A percentile compares a stretch with the other conserved stretches of the same genome.
These are phyloP conservation scores for Diddensiella santjacobensis DNA, from an alignment of 805 yeast genomes.

Conservation along the genomic window DNA sequence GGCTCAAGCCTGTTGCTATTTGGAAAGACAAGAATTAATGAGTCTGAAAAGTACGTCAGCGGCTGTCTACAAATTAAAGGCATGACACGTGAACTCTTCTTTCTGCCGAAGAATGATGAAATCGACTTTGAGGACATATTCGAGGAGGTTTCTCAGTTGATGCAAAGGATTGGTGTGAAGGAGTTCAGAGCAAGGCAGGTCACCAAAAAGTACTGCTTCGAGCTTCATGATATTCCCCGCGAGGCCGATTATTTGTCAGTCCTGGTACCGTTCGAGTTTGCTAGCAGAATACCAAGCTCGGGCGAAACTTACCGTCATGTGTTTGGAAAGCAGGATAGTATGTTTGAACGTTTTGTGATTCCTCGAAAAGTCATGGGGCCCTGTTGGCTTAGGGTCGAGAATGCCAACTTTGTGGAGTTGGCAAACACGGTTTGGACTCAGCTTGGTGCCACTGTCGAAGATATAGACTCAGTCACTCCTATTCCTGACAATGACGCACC, in stretches of 20 bases:
- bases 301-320: constrained; percentile 77
- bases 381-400: constrained; percentile 81
- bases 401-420: constrained; percentile 55
- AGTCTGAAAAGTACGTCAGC: constrained; percentile 50
- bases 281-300: constrained; percentile 46
- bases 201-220: constrained; percentile 82
- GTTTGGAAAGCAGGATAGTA: constrained; percentile 69
- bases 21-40: constrained; percentile 72
- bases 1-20: constrained; percentile 65
- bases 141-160: constrained; percentile 67
- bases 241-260: constrained; percentile 79
- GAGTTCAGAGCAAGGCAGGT: constrained; percentile 68
- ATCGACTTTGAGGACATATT: constrained; percentile 58
- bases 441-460: constrained; percentile 55
- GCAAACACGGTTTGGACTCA: constrained; percentile 74
- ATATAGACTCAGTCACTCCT: constrained; percentile 47
- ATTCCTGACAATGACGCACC: constrained; percentile 37
- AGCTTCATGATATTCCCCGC: constrained; percentile 70
- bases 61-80: constrained; percentile 74
- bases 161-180: constrained; percentile 57
- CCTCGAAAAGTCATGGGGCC: constrained; percentile 93
- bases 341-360: constrained; percentile 82
- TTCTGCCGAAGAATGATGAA: constrained; percentile 58
- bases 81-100: constrained; percentile 65
- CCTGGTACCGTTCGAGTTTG: constrained; percentile 55